Evolutionary conservation across 1,284 basidiomycete species (phyloP).

Genomic region (Ceraceosorus bombacis): DNA sequence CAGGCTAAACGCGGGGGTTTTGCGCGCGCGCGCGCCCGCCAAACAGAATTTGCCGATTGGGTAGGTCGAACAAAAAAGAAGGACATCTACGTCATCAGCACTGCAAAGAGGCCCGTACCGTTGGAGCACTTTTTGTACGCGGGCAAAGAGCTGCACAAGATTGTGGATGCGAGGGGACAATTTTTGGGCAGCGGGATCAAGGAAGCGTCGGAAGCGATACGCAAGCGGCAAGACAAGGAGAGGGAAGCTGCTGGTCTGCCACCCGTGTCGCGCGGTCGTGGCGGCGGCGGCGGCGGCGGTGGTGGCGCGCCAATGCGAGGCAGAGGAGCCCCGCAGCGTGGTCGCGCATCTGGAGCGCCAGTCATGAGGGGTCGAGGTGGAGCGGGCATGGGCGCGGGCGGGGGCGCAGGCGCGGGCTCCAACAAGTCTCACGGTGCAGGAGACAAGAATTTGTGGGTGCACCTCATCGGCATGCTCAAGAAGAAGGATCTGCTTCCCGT

Average conservation of each 20-base stretch:
- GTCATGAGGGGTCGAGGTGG: conserved; percentile 18
- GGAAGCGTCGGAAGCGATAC: conserved; percentile 75
- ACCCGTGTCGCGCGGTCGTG: conserved; percentile 58
- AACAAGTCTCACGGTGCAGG: conserved; percentile 39
- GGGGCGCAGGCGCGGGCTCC: conserved; percentile 45
- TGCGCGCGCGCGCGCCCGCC: not conserved
- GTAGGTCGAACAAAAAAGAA: conserved; percentile 99
- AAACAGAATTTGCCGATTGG: conserved; percentile 91
- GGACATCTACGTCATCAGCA: conserved; percentile 98
- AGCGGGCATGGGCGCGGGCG: conserved; percentile 55
- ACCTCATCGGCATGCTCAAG: conserved; percentile 75
- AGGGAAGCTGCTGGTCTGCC: conserved; percentile 75
- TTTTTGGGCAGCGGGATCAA: conserved; percentile 59
- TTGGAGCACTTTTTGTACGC: conserved; percentile 96
- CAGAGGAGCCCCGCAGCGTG: conserved; percentile 17
- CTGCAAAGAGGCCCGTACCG: conserved; percentile 89
- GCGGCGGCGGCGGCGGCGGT: conserved; percentile 53
- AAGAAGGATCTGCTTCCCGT: conserved; percentile 83
- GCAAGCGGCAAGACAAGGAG: conserved; percentile 94
- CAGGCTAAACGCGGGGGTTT: conserved; percentile 49
- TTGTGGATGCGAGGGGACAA: conserved; percentile 74
- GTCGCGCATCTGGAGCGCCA: not conserved
- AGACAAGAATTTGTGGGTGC: conserved; percentile 89
- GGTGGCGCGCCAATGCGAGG: conserved; percentile 20
- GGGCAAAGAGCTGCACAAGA: conserved; percentile 80